A percentile compares a stretch with the other conserved stretches of the same genome.
Evolutionary conservation across 2,329 filamentous ascomycete species (phyloP).

Genomic region (Plectosphaerella sp.): DNA sequence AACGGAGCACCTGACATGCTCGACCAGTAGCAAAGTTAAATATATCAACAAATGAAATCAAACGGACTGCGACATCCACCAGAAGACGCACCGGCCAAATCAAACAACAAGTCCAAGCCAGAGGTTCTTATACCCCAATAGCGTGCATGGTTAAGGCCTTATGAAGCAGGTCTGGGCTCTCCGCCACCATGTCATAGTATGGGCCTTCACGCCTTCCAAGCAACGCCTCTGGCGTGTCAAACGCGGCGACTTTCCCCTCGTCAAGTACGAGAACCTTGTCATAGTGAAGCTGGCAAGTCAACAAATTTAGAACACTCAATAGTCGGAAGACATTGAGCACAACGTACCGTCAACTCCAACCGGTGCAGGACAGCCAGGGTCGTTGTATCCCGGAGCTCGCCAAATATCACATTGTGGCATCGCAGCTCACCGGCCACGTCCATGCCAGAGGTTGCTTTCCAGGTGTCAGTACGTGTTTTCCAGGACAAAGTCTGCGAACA

Average conservation of each 20-base stretch:
- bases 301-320: neutral
- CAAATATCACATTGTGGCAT: neutral
- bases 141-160: no score
- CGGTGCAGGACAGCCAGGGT: neutral
- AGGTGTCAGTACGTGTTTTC: neutral
- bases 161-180: neutral
- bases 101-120: no score
- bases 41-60: no score
- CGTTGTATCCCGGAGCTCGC: neutral
- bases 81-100: no score
- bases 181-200: neutral
- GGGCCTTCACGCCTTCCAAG: neutral
- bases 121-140: no score
- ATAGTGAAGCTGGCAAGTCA: neutral
- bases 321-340: neutral
- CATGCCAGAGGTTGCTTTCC: neutral
- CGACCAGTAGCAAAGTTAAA: no score
- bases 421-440: neutral
- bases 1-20: no score
- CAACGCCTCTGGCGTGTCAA: neutral
- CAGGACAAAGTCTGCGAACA: neutral
- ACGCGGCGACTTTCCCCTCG: neutral
- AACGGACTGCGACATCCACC: no score
- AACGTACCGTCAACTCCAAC: neutral
- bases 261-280: neutral